Base-by-base conservation (phyloP, 225 moss, liverwort and hornwort species). In the Rhytidiadelphus loreus region DNA sequence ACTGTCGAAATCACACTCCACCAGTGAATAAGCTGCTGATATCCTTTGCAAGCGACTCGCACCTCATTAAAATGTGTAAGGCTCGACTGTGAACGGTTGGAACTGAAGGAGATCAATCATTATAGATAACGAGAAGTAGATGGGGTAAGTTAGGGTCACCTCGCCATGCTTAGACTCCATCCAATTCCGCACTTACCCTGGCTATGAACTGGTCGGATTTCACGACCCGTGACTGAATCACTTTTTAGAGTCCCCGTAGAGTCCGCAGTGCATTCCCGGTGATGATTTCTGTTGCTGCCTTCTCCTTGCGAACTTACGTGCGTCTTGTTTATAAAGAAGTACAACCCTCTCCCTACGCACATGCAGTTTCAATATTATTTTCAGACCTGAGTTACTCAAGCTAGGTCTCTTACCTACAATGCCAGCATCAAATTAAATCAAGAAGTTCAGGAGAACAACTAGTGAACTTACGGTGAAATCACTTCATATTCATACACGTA, bases 181-280 rank as follows among this genome's bases (percentile, higher is more conserved):
- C 92, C 80, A 88, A 53, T 93, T 93, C 9, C 50, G 91, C 83
- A 77, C 94, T 96, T 70, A 92, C 94, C 73, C 86, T 94, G 55
- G 91, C 88, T 44, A 91, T 92, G 87, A 96, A 96, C 76, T 91
- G 55, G 83, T 94, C 92, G 24, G 91, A 93, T 41, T 88, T 57
- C 55, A 94, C 88, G 50, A 90, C 83, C n/a, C n/a, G n/a, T n/a
- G 66, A 93, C 90, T 11, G 89, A 89, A 46, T 93, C 91, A 85
- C 94, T 94, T 86, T 87, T 92, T 7, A 94, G 84, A 83, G 93
- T 94, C 33, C 93, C 90, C n/a, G 44, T 26, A 84, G 87, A 55
- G 56, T 76, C 68, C 7, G 91, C 91, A 29, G 77, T 89, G 53
- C 80, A 84, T 92, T 61, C 85, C 85, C 93, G 20, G 89, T 94